Evolutionary conservation across 2,329 filamentous ascomycete species (phyloP), one percentile per base, ranked within the genome.

Genomic region (Arthroderma sp.): DNA sequence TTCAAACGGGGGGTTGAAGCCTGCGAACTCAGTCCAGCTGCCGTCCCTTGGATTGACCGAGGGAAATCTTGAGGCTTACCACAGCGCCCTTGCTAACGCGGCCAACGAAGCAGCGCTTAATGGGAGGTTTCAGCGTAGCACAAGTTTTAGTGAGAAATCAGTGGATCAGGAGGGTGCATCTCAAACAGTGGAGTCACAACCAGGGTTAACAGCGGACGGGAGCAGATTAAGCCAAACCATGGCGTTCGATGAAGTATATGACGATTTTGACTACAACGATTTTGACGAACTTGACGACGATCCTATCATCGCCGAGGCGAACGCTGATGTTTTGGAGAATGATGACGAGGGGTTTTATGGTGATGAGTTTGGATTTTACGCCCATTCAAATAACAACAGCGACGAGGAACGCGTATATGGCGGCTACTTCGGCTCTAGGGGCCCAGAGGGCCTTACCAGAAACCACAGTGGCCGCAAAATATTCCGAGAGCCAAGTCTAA

Each of bases 261-360:
- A 60, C 38, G 68, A 71, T 43, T 69, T 71, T 44, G 68, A 69
- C 39, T 76, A 75, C 45, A 72, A 75, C 52, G 77, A 80, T 48
- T 76, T 82, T 51, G 76, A 78, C 48, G 78, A 81, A 38, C 73
- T 84, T 42, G 84, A 86, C 48, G 87, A 96, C 52, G 88, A 95
- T 54, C 79, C 80, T 30, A 91, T 96, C 54, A 93, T 98, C 48
- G 89, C 88, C 0, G 91, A 87, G 47, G 91, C 91, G 4, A 98
- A 98, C 54, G 88, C 89, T 0, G 88, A 91, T 59, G 91, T 84
- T 1, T 71, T 98, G 5, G 89, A 91, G 38, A 88, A 86, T 53
- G 91, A 98, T 57, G 82, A 82, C 5, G 89, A 95, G 51, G 89
- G 86, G 0, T 93, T 91, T 68, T 98, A 98, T 58, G 91, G 91